A percentile compares a stretch with the other conserved stretches of the same genome.
Conservation (phyloP, 768 basidiomycete genomes). For the Kondoa malvinella region DNA sequence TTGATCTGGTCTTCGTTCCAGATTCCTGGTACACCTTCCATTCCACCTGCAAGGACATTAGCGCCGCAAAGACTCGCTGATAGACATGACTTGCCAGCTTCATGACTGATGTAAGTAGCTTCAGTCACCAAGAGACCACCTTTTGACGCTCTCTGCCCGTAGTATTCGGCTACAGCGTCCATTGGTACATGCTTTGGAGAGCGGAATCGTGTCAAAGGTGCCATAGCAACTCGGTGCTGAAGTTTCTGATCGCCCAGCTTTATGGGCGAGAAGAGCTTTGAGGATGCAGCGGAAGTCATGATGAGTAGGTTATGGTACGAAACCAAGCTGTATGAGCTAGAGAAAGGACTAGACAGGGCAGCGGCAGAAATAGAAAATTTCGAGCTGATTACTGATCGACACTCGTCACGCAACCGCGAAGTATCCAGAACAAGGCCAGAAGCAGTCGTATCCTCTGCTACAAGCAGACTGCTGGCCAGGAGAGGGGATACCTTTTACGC, state of each 20-base stretch:
- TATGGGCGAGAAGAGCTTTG: slow-evolving; percentile 12
- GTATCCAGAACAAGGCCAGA: no score
- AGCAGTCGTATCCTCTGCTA: no score
- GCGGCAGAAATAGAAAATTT: no score
- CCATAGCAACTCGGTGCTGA: slow-evolving; percentile 22
- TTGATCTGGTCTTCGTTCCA: slow-evolving; percentile 45
- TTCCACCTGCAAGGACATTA: no score
- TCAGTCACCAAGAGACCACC: slow-evolving; percentile 44
- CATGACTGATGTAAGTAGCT: slow-evolving; percentile 29
- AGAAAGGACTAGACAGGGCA: background rate
- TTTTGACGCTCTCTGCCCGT: slow-evolving; percentile 26
- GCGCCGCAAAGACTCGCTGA: no score
- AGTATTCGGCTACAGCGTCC: slow-evolving; percentile 19
- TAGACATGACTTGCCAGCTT: no score
- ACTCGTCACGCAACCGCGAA: no score
- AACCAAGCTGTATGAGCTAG: background rate
- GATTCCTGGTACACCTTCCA: slow-evolving; percentile 44
- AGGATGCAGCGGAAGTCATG: background rate
- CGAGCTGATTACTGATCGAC: no score
- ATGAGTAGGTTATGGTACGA: background rate
- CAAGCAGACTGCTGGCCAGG: no score
- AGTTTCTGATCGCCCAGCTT: slow-evolving; percentile 21
- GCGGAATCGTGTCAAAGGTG: slow-evolving; percentile 26
- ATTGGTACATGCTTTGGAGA: slow-evolving; percentile 13
- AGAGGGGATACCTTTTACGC: no score